Evolutionary conservation across 148 eudicot genomes (phyloP).

Genomic region (Nyssa sinensis): DNA sequence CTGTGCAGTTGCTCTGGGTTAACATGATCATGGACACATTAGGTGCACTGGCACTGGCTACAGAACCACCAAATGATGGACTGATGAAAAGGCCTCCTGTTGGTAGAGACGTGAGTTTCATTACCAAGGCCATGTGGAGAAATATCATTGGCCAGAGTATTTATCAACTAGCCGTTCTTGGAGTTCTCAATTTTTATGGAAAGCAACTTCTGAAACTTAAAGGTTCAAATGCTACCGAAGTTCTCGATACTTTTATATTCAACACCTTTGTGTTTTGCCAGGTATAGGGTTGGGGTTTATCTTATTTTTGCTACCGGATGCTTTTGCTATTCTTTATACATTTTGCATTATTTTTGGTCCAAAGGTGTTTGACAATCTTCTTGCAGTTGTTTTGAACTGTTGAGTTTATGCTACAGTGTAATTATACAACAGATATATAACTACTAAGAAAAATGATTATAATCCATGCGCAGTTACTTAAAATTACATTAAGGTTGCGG

Average conservation of each 20-base stretch:
- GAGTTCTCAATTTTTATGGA: slow-evolving; percentile 69
- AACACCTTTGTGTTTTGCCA: slow-evolving; percentile 94
- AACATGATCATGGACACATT: slow-evolving; percentile 96
- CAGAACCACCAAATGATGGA: slow-evolving; percentile 81
- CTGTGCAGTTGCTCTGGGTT: slow-evolving; percentile 93
- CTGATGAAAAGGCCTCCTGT: slow-evolving; percentile 80
- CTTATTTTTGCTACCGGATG: not conserved
- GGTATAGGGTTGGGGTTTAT: slow-evolving; percentile 35
- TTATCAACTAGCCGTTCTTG: slow-evolving; percentile 69
- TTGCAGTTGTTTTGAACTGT: not conserved
- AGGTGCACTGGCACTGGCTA: slow-evolving; percentile 91
- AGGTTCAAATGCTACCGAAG: slow-evolving; percentile 53
- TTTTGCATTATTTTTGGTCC: not conserved
- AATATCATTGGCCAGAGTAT: slow-evolving; percentile 85
- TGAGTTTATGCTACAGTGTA: too few species aligned
- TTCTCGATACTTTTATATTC: slow-evolving; percentile 81
- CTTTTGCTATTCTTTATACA: not conserved
- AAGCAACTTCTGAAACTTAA: slow-evolving; percentile 47
- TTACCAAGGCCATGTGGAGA: slow-evolving; percentile 86
- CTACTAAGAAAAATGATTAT: too few species aligned
- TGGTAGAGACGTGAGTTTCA: slow-evolving; percentile 56
- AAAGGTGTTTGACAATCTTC: not conserved
- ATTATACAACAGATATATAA: too few species aligned
- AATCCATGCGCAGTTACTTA: too few species aligned
- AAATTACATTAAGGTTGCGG: too few species aligned